Conservation (phyloP, 306 rosid genomes). For the Corylus avellana region DNA sequence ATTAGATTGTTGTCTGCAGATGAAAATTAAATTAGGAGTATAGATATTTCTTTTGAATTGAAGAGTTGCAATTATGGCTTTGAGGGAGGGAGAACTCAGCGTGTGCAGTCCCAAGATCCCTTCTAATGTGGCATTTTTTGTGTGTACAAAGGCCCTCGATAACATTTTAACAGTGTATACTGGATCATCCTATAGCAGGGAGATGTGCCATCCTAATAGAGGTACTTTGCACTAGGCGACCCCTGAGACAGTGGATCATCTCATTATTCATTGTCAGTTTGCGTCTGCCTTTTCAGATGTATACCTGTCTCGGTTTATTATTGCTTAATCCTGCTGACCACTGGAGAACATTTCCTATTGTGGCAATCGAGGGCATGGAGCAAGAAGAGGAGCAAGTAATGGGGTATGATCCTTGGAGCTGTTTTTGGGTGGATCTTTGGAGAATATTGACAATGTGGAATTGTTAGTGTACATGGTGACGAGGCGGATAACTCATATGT, state of each 20-base stretch:
- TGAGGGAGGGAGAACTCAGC: conserved; percentile 41
- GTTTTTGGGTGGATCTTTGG: conserved; percentile 49
- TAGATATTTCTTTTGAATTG: conserved; percentile 21
- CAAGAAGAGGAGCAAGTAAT: conserved; percentile 61
- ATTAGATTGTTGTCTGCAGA: conserved; percentile 24
- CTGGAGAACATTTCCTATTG: conserved; percentile 47
- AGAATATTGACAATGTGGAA: conserved; percentile 33
- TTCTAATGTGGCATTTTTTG: conserved; percentile 39
- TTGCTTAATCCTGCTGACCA: conserved; percentile 53
- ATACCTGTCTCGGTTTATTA: conserved; percentile 72
- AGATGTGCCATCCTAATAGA: conserved; percentile 46
- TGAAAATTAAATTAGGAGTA: conserved; percentile 25
- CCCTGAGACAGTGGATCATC: conserved; percentile 67
- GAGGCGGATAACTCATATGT: conserved; percentile 25
- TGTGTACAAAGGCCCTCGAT: conserved; percentile 45
- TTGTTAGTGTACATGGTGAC: conserved; percentile 36
- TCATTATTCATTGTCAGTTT: conserved; percentile 50
- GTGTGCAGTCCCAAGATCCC: conserved; percentile 49
- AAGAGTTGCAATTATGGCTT: conserved; percentile 28
- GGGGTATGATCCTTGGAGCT: conserved; percentile 56
- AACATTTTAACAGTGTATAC: conserved; percentile 58
- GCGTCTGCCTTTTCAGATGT: conserved; percentile 51
- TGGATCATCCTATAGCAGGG: conserved; percentile 74
- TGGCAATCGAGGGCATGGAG: conserved; percentile 55
- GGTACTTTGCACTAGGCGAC: conserved; percentile 56